A percentile compares a stretch with the other conserved stretches of the same genome.
phyloP scores from a whole-genome alignment of 2,329 filamentous ascomycete species.

The Chrysoporthe cubensis region DNA sequence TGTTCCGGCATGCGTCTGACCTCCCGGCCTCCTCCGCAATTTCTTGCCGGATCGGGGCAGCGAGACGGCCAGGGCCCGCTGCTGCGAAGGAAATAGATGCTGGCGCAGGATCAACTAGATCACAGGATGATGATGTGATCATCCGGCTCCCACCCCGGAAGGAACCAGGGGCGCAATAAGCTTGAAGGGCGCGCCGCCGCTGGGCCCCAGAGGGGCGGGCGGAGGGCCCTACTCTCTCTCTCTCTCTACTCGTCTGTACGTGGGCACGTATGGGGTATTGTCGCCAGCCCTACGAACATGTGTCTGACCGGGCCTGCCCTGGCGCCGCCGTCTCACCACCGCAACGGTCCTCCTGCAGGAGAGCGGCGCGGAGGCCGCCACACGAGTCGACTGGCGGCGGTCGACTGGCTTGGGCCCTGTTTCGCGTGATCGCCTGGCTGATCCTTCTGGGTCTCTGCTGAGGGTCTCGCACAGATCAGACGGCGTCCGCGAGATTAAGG shows the following conservation, averaged over 20 bases:
- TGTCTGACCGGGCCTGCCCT: background rate
- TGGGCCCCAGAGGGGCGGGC: too few species aligned
- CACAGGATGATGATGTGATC: background rate
- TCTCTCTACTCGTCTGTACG: too few species aligned
- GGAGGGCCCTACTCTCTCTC: too few species aligned
- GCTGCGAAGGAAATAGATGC: background rate
- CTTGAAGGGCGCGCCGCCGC: background rate
- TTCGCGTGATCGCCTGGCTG: background rate
- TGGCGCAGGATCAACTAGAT: background rate
- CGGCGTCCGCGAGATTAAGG: background rate
- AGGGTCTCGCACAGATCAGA: background rate
- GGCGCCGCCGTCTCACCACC: background rate
- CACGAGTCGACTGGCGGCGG: background rate
- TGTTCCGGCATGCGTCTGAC: background rate
- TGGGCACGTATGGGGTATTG: background rate
- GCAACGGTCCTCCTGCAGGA: constrained; percentile 10
- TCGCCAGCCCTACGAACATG: constrained; percentile 6
- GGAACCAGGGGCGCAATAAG: constrained; percentile 12
- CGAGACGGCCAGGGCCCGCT: background rate
- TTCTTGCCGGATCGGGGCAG: background rate
- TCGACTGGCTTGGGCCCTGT: background rate
- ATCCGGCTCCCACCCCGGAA: constrained; percentile 4
- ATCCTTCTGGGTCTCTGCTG: background rate
- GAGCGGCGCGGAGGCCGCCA: background rate
- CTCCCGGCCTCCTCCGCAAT: background rate